Conservation (phyloP, 352 stramenopile species). For the Peronospora belbahrii region DNA sequence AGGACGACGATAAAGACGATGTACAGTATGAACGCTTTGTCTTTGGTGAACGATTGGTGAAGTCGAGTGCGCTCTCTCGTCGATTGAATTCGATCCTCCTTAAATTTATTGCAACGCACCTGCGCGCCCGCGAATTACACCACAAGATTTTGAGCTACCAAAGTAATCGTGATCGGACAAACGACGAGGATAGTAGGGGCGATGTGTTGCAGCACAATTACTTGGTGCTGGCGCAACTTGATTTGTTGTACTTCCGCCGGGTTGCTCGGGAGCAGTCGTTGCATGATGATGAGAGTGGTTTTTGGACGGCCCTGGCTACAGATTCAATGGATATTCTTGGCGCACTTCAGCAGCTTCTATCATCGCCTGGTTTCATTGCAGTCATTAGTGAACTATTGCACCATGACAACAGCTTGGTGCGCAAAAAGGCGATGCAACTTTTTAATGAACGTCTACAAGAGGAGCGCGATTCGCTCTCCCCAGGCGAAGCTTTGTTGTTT, state of each 20-base stretch:
- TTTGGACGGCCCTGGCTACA: conserved; percentile 46
- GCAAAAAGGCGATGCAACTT: conserved; percentile 84
- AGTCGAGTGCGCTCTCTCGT: conserved; percentile 37
- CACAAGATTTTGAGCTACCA: conserved; percentile 59
- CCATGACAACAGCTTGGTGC: conserved; percentile 81
- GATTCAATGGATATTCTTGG: conserved; percentile 68
- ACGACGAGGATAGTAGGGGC: conserved; percentile 29
- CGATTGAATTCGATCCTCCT: conserved; percentile 54
- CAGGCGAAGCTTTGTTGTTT: conserved; percentile 72
- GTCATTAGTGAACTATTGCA: conserved; percentile 79
- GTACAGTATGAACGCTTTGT: conserved; percentile 44
- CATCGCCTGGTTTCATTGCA: conserved; percentile 77
- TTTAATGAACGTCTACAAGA: conserved; percentile 82
- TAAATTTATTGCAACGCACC: conserved; percentile 59
- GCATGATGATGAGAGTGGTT: conserved; percentile 40
- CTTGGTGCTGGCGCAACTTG: conserved; percentile 65
- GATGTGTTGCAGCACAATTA: conserved; percentile 71
- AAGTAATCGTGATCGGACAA: conserved; percentile 27
- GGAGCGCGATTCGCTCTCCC: conserved; percentile 45
- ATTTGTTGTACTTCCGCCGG: conserved; percentile 77
- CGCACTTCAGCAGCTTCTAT: conserved; percentile 77
- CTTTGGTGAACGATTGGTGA: conserved; percentile 26
- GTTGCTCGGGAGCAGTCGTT: conserved; percentile 61
- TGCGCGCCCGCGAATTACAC: conserved; percentile 61
- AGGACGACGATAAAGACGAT: conserved; percentile 59